Evolutionary conservation across 2,329 filamentous ascomycete species (phyloP).

Genomic region (Sclerotinia glacialis): DNA sequence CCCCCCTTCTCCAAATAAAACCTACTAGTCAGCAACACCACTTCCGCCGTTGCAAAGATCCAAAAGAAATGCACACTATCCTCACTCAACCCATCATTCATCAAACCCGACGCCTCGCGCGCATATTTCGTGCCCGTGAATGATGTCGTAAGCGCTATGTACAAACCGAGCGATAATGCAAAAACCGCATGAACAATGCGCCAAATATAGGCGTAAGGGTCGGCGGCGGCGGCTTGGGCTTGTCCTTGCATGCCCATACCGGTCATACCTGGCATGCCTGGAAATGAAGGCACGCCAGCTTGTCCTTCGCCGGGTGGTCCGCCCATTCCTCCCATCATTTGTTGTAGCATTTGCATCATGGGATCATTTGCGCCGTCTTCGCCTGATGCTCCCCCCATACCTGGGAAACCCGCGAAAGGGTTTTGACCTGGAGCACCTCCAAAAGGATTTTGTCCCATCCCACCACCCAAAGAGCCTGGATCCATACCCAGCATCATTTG

Average conservation of each 20-base stretch:
- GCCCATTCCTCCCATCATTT: conserved; percentile 59
- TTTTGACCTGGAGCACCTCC: conserved; percentile 22
- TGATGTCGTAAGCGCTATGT: conserved; percentile 64
- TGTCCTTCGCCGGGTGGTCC: conserved; percentile 39
- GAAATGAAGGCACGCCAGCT: conserved; percentile 40
- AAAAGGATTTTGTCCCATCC: conserved; percentile 39
- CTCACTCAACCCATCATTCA: conserved; percentile 37
- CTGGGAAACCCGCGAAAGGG: conserved; percentile 30
- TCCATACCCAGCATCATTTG: conserved; percentile 63
- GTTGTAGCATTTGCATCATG: conserved; percentile 72
- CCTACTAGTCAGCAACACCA: conserved; percentile 66
- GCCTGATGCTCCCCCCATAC: conserved; percentile 32
- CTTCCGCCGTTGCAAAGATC: conserved; percentile 76
- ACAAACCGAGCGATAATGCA: conserved; percentile 66
- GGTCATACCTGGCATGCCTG: conserved; percentile 41
- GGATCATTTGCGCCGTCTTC: conserved; percentile 51
- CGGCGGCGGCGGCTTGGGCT: conserved; percentile 39
- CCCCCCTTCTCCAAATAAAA: conserved; percentile 65
- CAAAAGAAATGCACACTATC: conserved; percentile 63
- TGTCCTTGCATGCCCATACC: conserved; percentile 19
- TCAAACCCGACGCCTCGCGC: conserved; percentile 19
- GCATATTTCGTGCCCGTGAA: conserved; percentile 65
- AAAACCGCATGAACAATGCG: conserved; percentile 71
- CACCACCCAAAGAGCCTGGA: conserved; percentile 36
- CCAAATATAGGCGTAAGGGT: conserved; percentile 58